phyloP scores from a whole-genome alignment of 768 basidiomycete genomes.

The Termitomyces titanicus region DNA sequence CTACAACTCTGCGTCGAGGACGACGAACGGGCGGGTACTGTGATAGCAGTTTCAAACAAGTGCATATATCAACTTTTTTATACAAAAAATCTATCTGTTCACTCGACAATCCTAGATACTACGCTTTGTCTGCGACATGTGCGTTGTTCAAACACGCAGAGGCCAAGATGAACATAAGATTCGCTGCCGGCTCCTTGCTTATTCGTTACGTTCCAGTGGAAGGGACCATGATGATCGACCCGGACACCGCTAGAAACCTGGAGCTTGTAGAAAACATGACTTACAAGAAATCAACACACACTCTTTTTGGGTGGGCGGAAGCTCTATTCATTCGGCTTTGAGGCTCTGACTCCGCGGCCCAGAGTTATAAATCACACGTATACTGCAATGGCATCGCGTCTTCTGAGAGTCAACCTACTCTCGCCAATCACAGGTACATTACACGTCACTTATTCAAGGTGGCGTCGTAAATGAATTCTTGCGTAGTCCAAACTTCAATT shows the following conservation, averaged over 20 bases:
- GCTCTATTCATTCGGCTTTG: not conserved
- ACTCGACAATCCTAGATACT: slow-evolving; percentile 55
- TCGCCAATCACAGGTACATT: slow-evolving; percentile 70
- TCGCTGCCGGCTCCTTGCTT: slow-evolving; percentile 63
- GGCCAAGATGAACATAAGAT: slow-evolving; percentile 62
- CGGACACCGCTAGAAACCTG: slow-evolving; percentile 82
- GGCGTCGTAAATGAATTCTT: not conserved
- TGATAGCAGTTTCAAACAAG: slow-evolving; percentile 82
- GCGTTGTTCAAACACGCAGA: slow-evolving; percentile 89
- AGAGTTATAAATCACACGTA: slow-evolving; percentile 74
- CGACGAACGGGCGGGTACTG: slow-evolving; percentile 75
- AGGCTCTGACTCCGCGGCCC: not conserved
- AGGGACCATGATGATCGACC: slow-evolving; percentile 94
- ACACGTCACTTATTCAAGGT: too few relatives aligned
- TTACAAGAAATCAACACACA: slow-evolving; percentile 63
- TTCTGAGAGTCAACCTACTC: slow-evolving; percentile 76
- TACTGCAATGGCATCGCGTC: slow-evolving; percentile 86
- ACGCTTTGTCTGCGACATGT: slow-evolving; percentile 79
- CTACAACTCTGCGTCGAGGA: slow-evolving; percentile 76
- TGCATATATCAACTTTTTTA: slow-evolving; percentile 30
- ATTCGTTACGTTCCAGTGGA: slow-evolving; percentile 78
- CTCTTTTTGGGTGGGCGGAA: slow-evolving; percentile 67
- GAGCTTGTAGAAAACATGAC: slow-evolving; percentile 82
- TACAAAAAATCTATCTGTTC: not conserved
- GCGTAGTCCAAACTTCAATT: slow-evolving; percentile 55